phyloP scores from a whole-genome alignment of 306 rosid genomes.

The Echinosophora koreensis region DNA sequence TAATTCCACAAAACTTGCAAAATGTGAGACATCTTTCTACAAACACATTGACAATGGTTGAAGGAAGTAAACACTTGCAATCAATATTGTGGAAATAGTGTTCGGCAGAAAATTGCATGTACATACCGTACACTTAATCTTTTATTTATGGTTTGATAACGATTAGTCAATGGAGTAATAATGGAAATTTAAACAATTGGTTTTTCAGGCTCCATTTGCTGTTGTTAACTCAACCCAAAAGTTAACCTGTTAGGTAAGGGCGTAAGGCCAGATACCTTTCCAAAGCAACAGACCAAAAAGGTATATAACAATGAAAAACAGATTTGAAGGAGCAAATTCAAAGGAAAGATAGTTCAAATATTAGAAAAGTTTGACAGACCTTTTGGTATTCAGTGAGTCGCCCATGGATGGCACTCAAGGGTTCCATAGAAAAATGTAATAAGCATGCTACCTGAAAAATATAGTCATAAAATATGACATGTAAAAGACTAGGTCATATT shows the following conservation, averaged over 20 bases:
- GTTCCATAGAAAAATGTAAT: slow-evolving; percentile 83
- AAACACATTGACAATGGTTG: slow-evolving; percentile 7
- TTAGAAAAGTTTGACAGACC: slow-evolving; percentile 53
- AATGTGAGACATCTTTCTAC: slow-evolving; percentile 11
- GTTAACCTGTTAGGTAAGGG: background rate
- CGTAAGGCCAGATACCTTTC: background rate
- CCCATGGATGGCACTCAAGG: slow-evolving; percentile 72
- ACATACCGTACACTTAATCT: slow-evolving; percentile 1
- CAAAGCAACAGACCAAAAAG: slow-evolving; percentile 25
- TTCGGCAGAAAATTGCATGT: slow-evolving; percentile 26
- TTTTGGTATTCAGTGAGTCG: slow-evolving; percentile 61
- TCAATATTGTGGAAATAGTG: background rate
- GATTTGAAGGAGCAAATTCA: slow-evolving; percentile 24
- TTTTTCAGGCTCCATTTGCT: slow-evolving; percentile 4
- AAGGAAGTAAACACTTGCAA: slow-evolving; percentile 7
- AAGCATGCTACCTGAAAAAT: slow-evolving; percentile 78
- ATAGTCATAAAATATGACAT: slow-evolving; percentile 38
- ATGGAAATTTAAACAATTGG: background rate
- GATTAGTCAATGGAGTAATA: background rate
- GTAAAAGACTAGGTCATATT: slow-evolving; percentile 34
- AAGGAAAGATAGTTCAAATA: slow-evolving; percentile 25
- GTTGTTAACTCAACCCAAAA: background rate
- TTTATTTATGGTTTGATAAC: background rate
- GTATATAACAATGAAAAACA: slow-evolving; percentile 16
- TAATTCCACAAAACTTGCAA: slow-evolving; percentile 11